Evolutionary conservation across 371 early-diverging fungal genomes (phyloP).

Genomic region (Apophysomyces ossiformis): DNA sequence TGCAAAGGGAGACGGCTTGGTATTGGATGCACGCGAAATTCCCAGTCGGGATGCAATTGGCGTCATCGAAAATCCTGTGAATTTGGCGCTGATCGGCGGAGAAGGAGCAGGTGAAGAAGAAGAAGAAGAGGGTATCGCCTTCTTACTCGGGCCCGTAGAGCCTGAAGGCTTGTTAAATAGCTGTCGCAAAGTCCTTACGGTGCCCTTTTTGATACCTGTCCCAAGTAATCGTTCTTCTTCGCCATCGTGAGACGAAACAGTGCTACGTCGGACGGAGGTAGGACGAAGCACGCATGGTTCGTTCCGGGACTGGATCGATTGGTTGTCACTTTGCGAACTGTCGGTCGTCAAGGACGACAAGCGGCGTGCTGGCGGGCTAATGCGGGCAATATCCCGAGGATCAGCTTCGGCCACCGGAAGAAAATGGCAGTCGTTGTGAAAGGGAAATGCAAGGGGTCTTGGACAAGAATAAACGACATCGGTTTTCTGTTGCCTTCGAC

Average conservation of each 20-base stretch:
- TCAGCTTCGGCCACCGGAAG: conserved; percentile 57
- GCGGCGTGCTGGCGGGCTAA: conserved; percentile 17
- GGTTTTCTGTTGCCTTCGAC: conserved; percentile 17
- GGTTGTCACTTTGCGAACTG: not conserved
- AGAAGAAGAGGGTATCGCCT: not conserved
- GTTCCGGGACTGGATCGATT: conserved; percentile 9
- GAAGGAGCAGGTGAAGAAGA: conserved; percentile 14
- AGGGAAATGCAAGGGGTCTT: conserved; percentile 55
- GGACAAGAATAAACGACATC: conserved; percentile 56
- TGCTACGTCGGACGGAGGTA: conserved; percentile 46
- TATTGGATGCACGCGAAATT: not conserved
- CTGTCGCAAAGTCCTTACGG: conserved; percentile 39
- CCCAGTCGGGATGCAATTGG: not conserved
- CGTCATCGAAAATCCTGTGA: conserved; percentile 2
- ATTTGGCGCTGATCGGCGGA: not conserved
- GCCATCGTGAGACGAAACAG: conserved; percentile 22
- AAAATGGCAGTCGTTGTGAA: conserved; percentile 58
- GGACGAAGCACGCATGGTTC: conserved; percentile 27
- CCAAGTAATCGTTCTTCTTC: conserved; percentile 15
- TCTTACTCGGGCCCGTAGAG: not conserved
- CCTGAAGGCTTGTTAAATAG: conserved; percentile 15
- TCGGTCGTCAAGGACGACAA: conserved; percentile 7
- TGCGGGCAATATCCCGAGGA: conserved; percentile 52
- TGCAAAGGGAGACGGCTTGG: not conserved
- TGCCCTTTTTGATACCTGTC: conserved; percentile 41